phyloP scores from a whole-genome alignment of 176 grass and related monocot genomes.

The Tillandsia fasciculata region DNA sequence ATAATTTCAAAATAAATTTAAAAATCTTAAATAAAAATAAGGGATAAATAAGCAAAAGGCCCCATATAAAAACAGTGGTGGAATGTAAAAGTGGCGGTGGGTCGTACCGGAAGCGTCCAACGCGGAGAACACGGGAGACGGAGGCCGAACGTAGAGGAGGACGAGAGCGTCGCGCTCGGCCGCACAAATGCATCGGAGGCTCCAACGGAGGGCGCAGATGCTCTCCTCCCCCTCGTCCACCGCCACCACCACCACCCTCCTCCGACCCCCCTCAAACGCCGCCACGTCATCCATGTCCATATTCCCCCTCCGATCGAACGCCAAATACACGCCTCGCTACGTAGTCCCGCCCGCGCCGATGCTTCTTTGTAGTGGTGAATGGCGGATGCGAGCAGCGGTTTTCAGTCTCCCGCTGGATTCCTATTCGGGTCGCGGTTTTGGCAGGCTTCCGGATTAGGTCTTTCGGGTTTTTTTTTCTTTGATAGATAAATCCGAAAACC shows the following conservation, averaged over 20 bases:
- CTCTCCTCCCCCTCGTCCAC: slow-evolving; percentile 86
- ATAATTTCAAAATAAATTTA: no score
- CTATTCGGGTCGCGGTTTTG: neutral
- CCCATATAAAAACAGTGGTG: no score
- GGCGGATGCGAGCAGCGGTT: neutral
- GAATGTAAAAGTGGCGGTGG: neutral
- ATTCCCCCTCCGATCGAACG: neutral
- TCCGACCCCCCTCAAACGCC: slow-evolving; percentile 34
- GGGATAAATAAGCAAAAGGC: no score
- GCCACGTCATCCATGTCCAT: slow-evolving; percentile 9
- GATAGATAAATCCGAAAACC: no score
- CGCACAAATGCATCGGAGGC: slow-evolving; percentile 20
- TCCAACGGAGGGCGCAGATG: slow-evolving; percentile 57
- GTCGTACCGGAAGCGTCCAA: slow-evolving; percentile 58
- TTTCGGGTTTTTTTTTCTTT: neutral
- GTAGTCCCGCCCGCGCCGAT: slow-evolving; percentile 16
- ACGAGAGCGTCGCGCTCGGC: slow-evolving; percentile 33
- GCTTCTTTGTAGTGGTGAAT: neutral
- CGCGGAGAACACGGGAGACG: slow-evolving; percentile 35
- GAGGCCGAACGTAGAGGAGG: slow-evolving; percentile 48
- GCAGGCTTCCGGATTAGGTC: neutral
- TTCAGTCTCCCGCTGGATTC: neutral
- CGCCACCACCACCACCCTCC: slow-evolving; percentile 48
- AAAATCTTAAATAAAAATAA: no score
- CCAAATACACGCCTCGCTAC: slow-evolving; percentile 8